These are phyloP conservation scores for Erodium trifolium DNA, from an alignment of 441 rosid species.

Conservation along the genomic window DNA sequence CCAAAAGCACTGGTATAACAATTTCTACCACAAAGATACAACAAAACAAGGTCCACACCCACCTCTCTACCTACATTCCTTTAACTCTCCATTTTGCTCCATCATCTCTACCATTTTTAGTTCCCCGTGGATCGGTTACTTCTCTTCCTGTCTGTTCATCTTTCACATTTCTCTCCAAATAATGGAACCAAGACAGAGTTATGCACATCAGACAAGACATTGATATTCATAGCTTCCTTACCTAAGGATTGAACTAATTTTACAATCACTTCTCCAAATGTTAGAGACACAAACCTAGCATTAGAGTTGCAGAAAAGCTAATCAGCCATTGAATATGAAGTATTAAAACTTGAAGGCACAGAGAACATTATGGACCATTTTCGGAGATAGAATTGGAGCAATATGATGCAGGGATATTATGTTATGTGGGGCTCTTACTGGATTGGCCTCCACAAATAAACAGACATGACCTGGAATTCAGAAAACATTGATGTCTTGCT, in stretches of 20 bases:
- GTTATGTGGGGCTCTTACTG: not conserved
- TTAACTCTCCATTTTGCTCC: slow-evolving; percentile 13
- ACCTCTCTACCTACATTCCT: not conserved
- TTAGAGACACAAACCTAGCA: not conserved
- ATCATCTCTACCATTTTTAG: slow-evolving; percentile 3
- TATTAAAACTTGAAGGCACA: not conserved
- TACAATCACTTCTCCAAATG: not conserved
- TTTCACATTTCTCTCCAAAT: not conserved
- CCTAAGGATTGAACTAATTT: no score
- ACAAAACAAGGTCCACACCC: slow-evolving; percentile 24
- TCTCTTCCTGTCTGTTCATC: not conserved
- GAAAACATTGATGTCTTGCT: not conserved
- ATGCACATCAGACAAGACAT: not conserved
- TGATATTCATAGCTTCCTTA: not conserved
- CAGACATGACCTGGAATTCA: slow-evolving; percentile 8
- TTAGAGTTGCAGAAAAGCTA: not conserved
- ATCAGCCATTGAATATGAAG: not conserved
- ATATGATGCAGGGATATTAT: not conserved
- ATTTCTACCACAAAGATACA: slow-evolving; percentile 13
- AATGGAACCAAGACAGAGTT: slow-evolving; percentile 4
- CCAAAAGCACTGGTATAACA: slow-evolving; percentile 16
- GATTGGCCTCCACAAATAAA: not conserved
- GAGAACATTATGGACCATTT: not conserved
- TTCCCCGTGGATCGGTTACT: not conserved
- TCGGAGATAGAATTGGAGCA: not conserved